A percentile compares a stretch with the other conserved stretches of the same genome.
These are phyloP conservation scores for Nicotiana knightiana DNA, from an alignment of 257 asterid species.

Conservation along the genomic window DNA sequence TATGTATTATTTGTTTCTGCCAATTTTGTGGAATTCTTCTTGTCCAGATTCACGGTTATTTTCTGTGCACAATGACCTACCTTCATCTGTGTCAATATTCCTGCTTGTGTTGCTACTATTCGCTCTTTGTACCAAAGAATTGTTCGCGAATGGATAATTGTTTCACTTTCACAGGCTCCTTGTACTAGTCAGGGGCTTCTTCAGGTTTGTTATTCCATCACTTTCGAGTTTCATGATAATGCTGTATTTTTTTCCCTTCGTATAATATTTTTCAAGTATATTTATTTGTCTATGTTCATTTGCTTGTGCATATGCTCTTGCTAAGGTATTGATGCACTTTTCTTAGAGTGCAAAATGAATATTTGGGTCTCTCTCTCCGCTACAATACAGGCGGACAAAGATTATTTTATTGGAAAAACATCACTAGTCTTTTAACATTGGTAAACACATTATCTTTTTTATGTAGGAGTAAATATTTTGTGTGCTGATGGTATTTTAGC, in stretches of 20 bases:
- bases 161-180: slow-evolving; percentile 95
- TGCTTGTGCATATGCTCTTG: background rate
- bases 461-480: background rate
- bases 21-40: too few relatives aligned
- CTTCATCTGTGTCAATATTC: too few relatives aligned
- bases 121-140: slow-evolving; percentile 86
- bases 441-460: background rate
- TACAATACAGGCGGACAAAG: background rate
- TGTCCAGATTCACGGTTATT: too few relatives aligned
- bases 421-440: background rate
- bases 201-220: slow-evolving; percentile 53
- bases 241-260: slow-evolving; percentile 9
- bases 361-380: background rate
- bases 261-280: background rate
- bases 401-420: background rate
- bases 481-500: too few relatives aligned
- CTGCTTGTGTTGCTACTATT: slow-evolving; percentile 47
- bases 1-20: too few relatives aligned
- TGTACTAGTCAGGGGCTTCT: slow-evolving; percentile 99
- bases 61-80: too few relatives aligned
- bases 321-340: slow-evolving; percentile 3
- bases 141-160: slow-evolving; percentile 90
- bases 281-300: background rate
- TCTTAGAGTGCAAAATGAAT: slow-evolving; percentile 1
- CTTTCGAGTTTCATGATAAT: background rate